phyloP scores from a whole-genome alignment of 495 filamentous ascomycete species.

The Pseudoneurospora amorphoporcata region DNA sequence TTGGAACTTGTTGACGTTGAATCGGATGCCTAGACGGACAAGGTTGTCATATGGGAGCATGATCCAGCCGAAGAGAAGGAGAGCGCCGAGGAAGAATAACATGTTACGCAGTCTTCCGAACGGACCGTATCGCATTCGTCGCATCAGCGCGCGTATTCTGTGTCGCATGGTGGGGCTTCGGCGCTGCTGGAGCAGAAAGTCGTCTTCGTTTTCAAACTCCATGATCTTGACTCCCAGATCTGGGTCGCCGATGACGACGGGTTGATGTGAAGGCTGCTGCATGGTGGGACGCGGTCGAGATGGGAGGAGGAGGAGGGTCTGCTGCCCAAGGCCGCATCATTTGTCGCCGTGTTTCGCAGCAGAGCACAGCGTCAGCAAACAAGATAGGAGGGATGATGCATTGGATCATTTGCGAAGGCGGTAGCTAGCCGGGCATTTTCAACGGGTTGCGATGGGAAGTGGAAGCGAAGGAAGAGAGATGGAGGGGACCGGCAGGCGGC shows the following conservation, averaged over 20 bases:
- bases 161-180: neutral
- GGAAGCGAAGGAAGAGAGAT: neutral
- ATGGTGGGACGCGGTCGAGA: neutral
- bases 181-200: neutral
- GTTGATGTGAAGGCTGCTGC: neutral
- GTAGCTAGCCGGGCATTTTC: neutral
- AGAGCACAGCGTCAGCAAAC: neutral
- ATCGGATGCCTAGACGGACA: slow-evolving; percentile 12
- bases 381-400: neutral
- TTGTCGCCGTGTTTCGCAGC: neutral
- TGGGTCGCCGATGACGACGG: neutral
- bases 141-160: neutral
- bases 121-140: neutral
- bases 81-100: neutral
- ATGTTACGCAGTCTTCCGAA: neutral
- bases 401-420: neutral
- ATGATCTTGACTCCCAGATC: neutral
- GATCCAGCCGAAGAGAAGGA: slow-evolving; percentile 7
- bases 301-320: neutral
- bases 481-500: neutral
- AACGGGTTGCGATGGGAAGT: neutral
- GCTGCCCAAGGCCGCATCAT: neutral
- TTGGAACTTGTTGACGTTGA: slow-evolving; percentile 6
- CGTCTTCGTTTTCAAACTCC: neutral
- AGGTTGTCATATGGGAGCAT: slow-evolving; percentile 16